Percentiles rank a stretch among this genome's conserved stretches.
phyloP scores from a whole-genome alignment of 768 basidiomycete species.

The Fomitopsis pulvina region DNA sequence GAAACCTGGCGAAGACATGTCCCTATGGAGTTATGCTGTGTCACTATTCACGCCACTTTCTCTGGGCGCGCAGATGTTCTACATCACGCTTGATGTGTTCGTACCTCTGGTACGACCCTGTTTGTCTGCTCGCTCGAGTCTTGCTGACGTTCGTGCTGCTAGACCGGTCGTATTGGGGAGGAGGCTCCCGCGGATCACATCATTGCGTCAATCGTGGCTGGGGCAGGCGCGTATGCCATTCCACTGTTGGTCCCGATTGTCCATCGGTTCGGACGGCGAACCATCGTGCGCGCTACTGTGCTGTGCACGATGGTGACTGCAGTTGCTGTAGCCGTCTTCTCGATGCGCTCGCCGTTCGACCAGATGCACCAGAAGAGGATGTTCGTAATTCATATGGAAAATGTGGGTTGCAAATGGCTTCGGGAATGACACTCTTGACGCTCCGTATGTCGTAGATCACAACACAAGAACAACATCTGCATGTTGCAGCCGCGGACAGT shows the following conservation, averaged over 20 bases:
- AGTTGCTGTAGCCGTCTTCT: constrained; percentile 54
- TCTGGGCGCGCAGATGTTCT: constrained; percentile 49
- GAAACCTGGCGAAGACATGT: constrained; percentile 32
- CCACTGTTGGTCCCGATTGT: constrained; percentile 66
- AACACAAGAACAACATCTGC: constrained; percentile 63
- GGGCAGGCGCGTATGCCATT: constrained; percentile 47
- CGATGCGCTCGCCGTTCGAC: constrained; percentile 63
- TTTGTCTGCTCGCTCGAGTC: constrained; percentile 1
- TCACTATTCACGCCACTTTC: constrained; percentile 51
- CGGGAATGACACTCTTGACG: constrained; percentile 1
- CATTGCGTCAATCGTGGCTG: constrained; percentile 69
- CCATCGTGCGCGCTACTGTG: constrained; percentile 35
- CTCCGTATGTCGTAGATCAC: constrained; percentile 46
- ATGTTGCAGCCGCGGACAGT: constrained; percentile 77
- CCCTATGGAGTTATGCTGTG: constrained; percentile 57
- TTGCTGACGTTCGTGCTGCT: too few species aligned
- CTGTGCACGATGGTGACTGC: constrained; percentile 40
- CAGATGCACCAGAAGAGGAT: constrained; percentile 80
- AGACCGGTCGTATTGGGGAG: constrained; percentile 80
- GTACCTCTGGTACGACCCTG: constrained; percentile 67
- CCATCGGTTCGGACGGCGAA: constrained; percentile 54
- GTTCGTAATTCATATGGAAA: constrained; percentile 79
- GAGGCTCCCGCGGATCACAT: constrained; percentile 86
- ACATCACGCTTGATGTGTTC: constrained; percentile 75
- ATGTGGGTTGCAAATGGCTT: constrained; percentile 44